Conservation (phyloP, 495 filamentous ascomycete species). For the Penicillium diatomitis region DNA sequence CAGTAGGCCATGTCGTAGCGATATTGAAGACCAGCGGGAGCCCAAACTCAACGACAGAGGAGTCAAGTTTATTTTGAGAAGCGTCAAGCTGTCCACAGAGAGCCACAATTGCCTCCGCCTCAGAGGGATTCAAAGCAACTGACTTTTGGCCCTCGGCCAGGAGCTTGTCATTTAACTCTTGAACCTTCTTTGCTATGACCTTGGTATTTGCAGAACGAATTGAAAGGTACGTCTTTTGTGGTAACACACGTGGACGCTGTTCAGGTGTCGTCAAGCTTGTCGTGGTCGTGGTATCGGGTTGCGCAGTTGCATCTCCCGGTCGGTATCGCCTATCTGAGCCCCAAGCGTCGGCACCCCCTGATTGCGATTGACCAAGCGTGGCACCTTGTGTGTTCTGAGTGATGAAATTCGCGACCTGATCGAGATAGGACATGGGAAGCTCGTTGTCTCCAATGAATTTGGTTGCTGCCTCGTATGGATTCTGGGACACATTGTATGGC, state of each 20-base stretch:
- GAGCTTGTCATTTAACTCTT: slow-evolving; percentile 60
- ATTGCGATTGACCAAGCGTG: slow-evolving; percentile 53
- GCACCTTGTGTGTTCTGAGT: slow-evolving; percentile 80
- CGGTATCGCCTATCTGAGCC: slow-evolving; percentile 69
- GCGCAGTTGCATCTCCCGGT: slow-evolving; percentile 50
- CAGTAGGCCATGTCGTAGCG: slow-evolving; percentile 65
- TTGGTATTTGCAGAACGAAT: slow-evolving; percentile 52
- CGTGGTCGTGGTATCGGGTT: slow-evolving; percentile 18
- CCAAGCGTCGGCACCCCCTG: slow-evolving; percentile 57
- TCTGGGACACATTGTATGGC: slow-evolving; percentile 85
- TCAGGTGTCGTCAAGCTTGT: slow-evolving; percentile 16
- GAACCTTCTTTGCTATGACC: slow-evolving; percentile 64
- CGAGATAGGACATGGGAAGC: slow-evolving; percentile 79
- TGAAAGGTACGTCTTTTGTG: slow-evolving; percentile 76
- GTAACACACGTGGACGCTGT: slow-evolving; percentile 54
- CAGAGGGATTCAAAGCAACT: slow-evolving; percentile 60
- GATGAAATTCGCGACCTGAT: slow-evolving; percentile 93
- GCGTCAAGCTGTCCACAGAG: slow-evolving; percentile 51
- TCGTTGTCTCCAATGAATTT: slow-evolving; percentile 91
- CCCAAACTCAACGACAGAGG: slow-evolving; percentile 31
- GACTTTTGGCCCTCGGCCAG: slow-evolving; percentile 61
- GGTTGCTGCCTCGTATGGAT: slow-evolving; percentile 84
- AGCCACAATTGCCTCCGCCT: slow-evolving; percentile 47
- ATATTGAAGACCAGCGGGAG: slow-evolving; percentile 57
- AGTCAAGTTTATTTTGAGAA: slow-evolving; percentile 23